Conservation (phyloP, 306 rosid species). For the Pyrus betulifolia region DNA sequence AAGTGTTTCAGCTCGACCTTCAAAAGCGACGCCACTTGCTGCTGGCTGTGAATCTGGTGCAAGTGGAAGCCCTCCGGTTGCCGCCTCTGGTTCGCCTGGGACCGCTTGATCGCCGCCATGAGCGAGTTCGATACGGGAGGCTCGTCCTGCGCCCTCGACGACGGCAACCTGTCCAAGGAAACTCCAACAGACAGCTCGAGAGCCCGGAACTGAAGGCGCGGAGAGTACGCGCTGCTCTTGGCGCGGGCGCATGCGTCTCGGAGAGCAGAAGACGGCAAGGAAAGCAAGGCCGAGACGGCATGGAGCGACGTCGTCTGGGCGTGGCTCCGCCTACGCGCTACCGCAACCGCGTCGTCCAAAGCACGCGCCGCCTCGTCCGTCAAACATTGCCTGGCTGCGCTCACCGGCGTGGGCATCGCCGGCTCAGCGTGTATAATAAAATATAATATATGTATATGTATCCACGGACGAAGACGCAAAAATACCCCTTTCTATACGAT, state of each 20-base stretch:
- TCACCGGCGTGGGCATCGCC: constrained; percentile 99
- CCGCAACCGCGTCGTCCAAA: constrained; percentile 67
- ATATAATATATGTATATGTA: background rate
- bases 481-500: background rate
- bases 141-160: constrained; percentile 41
- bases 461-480: background rate
- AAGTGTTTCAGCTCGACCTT: constrained; percentile 86
- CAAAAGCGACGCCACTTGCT: constrained; percentile 53
- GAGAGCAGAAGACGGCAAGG: constrained; percentile 57
- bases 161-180: constrained; percentile 71
- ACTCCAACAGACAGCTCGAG: constrained; percentile 88
- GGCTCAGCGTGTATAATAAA: constrained; percentile 42
- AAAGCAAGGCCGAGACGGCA: constrained; percentile 67
- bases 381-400: constrained; percentile 84
- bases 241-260: constrained; percentile 82
- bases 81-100: constrained; percentile 90
- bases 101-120: constrained; percentile 92
- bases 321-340: constrained; percentile 76
- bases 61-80: constrained; percentile 82
- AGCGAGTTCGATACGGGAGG: constrained; percentile 89
- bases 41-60: constrained; percentile 56
- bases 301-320: constrained; percentile 90
- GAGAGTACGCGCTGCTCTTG: constrained; percentile 57
- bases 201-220: constrained; percentile 74
- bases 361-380: constrained; percentile 89